phyloP scores from a whole-genome alignment of 2,329 filamentous ascomycete genomes.

The Leptodontidium sp. region DNA sequence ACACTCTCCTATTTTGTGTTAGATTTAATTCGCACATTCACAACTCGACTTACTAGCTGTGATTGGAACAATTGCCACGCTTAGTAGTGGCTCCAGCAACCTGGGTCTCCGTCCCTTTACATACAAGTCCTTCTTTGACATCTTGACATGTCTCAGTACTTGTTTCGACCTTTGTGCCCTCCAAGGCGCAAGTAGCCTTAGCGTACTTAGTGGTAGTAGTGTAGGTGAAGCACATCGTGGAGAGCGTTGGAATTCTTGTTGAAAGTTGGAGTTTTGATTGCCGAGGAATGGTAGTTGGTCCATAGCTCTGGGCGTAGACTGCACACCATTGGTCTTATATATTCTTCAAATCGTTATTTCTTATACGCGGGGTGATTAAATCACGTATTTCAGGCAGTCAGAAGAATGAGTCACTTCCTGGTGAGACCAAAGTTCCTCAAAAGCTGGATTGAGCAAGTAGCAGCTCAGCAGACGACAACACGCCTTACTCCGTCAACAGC shows the following conservation, averaged over 20 bases:
- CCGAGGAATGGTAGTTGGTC: neutral
- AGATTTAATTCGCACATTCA: too few relatives aligned
- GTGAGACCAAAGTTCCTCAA: too few relatives aligned
- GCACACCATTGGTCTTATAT: neutral
- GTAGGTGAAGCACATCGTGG: neutral
- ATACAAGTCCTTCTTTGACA: neutral
- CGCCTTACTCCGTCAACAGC: too few relatives aligned
- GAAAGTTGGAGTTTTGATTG: neutral
- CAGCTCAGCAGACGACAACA: too few relatives aligned
- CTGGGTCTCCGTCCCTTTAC: neutral
- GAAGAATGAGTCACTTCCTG: too few relatives aligned
- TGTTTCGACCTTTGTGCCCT: neutral
- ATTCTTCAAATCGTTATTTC: neutral
- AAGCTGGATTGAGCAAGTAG: too few relatives aligned
- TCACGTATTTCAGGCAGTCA: too few relatives aligned
- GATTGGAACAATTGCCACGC: too few relatives aligned
- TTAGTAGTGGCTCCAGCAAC: neutral
- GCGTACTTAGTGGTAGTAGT: neutral
- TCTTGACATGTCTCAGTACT: neutral
- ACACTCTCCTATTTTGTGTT: too few relatives aligned
- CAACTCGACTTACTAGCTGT: too few relatives aligned
- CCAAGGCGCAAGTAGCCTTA: neutral
- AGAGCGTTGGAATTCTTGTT: neutral
- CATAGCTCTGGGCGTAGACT: neutral
- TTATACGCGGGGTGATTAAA: too few relatives aligned